Evolutionary conservation across 2,329 filamentous ascomycete species (phyloP), one percentile per base, ranked within the genome.

Genomic region (Colletotrichum chlorophyti): DNA sequence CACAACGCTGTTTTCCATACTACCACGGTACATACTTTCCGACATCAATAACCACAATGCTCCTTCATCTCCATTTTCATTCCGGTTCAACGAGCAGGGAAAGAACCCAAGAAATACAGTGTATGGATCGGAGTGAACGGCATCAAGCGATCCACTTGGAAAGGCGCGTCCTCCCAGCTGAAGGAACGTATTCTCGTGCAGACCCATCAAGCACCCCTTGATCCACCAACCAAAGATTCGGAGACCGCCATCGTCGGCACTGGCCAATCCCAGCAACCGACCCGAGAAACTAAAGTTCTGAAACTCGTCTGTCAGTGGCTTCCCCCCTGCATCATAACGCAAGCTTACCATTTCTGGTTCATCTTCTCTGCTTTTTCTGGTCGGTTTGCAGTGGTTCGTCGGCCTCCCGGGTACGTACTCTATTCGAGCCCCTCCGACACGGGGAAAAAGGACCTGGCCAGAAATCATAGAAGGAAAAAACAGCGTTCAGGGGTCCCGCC

Each of bases 311-410:
- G 51, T 46, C 43, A 50, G 51, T 57, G 57, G 57, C 57, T 60
- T 60, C 37, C 40, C 57, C 57, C 57, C 57, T 60, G 57, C 57
- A 57, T 60, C 51, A 57, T 57, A 60, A 26, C 57, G 17, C 45
- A 45, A 31, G 43, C 43, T 45, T 49, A 45, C 52, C 45, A 50
- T 38, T 57, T 54, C 37, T 59, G 55, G 51, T 41, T 27, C 38
- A 23, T 35, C 14, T 31, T 42, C 23, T 21, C 24, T 38, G 34
- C 34, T 29, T 31, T 23, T 38, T 31, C 17, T 49, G 34, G 32
- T 15, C 24, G 23, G n/a, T n/a, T n/a, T n/a, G n/a, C n/a, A n/a
- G n/a, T n/a, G n/a, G n/a, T n/a, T 37, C n/a, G 21, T n/a, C 32
- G 23, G 15, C 19, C 32, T 14, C 15, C 26, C 4, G 21, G 35